Conservation (phyloP, 495 filamentous ascomycete genomes). For the Aspergillus avenaceus region DNA sequence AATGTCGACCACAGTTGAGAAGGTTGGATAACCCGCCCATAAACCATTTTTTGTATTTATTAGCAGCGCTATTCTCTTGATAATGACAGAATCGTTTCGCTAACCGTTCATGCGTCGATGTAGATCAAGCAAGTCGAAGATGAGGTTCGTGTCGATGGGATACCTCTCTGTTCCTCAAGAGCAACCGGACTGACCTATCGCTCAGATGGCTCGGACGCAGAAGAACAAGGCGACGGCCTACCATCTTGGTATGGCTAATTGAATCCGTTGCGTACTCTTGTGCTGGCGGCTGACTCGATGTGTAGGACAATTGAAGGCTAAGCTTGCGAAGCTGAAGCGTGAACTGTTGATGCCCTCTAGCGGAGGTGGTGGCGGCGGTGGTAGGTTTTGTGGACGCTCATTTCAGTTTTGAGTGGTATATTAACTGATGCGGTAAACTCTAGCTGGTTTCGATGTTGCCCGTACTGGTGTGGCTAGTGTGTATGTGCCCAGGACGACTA, state of each 20-base stretch:
- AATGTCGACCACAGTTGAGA: slow-evolving; percentile 96
- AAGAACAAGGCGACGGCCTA: slow-evolving; percentile 98
- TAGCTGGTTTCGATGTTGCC: slow-evolving; percentile 94
- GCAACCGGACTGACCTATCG: slow-evolving; percentile 17
- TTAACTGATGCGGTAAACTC: slow-evolving; percentile 21
- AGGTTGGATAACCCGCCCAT: slow-evolving; percentile 54
- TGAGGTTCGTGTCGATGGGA: slow-evolving; percentile 55
- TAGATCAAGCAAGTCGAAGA: slow-evolving; percentile 98
- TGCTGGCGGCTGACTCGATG: slow-evolving; percentile 22
- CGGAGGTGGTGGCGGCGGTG: slow-evolving; percentile 74
- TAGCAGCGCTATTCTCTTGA: slow-evolving; percentile 2
- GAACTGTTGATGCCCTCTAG: slow-evolving; percentile 85
- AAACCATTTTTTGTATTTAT: slow-evolving; percentile 12
- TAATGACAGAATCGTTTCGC: slow-evolving; percentile 15
- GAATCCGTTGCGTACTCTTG: slow-evolving; percentile 1
- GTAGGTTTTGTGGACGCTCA: slow-evolving; percentile 36
- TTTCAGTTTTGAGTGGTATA: not conserved
- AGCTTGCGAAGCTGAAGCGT: slow-evolving; percentile 94
- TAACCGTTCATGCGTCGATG: slow-evolving; percentile 20
- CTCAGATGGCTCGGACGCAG: slow-evolving; percentile 87
- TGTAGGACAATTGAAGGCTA: slow-evolving; percentile 90
- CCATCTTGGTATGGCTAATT: slow-evolving; percentile 53
- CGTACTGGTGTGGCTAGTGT: slow-evolving; percentile 96
- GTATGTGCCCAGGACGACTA: slow-evolving; percentile 49
- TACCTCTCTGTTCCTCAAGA: too few species aligned